A percentile compares a stretch with the other conserved stretches of the same genome.
Conservation (phyloP, 108 stramenopile genomes). For the Pseudonitzschia multistriata region DNA sequence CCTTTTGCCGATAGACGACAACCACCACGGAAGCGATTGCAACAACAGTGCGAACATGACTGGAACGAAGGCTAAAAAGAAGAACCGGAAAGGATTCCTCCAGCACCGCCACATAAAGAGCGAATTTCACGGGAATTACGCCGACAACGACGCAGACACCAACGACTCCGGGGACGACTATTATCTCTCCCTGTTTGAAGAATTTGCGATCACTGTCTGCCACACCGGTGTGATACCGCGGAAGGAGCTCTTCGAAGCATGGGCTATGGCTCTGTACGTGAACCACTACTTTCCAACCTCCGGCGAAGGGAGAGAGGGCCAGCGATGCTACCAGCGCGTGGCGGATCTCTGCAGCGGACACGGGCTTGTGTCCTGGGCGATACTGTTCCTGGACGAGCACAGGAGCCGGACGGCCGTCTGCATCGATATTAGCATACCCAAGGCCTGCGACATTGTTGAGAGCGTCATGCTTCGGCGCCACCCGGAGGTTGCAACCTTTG, state of each 20-base stretch:
- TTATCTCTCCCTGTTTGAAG: slow-evolving; percentile 38
- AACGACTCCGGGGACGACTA: background rate
- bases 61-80: background rate
- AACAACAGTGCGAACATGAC: background rate
- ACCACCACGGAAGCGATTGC: background rate
- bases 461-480: slow-evolving; percentile 39
- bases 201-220: slow-evolving; percentile 59
- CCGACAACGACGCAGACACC: background rate
- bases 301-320: background rate
- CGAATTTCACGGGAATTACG: slow-evolving; percentile 7
- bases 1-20: background rate
- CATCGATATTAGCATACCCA: slow-evolving; percentile 60
- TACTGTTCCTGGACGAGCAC: slow-evolving; percentile 45
- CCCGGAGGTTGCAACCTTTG: slow-evolving; percentile 26
- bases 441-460: slow-evolving; percentile 49
- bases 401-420: slow-evolving; percentile 48
- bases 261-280: slow-evolving; percentile 62
- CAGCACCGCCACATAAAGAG: background rate
- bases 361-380: slow-evolving; percentile 63
- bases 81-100: background rate
- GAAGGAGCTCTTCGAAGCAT: slow-evolving; percentile 72
- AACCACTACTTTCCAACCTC: slow-evolving; percentile 38
- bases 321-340: slow-evolving; percentile 21
- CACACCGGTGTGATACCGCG: slow-evolving; percentile 47
- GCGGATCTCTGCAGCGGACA: slow-evolving; percentile 63